A percentile compares a stretch with the other conserved stretches of the same genome.
Evolutionary conservation across 164 flowering plant genomes (phyloP).

Genomic region (Platanus orientalis): DNA sequence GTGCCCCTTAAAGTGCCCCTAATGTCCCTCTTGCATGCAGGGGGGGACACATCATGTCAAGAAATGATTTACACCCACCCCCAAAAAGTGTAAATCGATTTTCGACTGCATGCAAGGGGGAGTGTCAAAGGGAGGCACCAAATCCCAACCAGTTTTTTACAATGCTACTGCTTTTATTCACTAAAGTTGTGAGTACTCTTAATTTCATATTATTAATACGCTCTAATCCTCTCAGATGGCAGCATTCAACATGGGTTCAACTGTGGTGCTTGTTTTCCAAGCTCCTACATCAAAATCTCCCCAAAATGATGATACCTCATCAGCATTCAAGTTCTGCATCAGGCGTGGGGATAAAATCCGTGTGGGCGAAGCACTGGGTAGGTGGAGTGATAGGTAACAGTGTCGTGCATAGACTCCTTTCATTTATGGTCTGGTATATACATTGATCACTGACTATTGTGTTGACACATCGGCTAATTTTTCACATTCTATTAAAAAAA

Average conservation of each 20-base stretch:
- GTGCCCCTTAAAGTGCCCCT: too few relatives aligned
- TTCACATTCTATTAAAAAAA: too few relatives aligned
- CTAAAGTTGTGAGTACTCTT: neutral
- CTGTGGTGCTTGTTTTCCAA: slow-evolving; percentile 88
- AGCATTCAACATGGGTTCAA: slow-evolving; percentile 96
- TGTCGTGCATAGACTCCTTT: neutral
- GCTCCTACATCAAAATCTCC: slow-evolving; percentile 51
- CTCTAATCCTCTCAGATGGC: slow-evolving; percentile 50
- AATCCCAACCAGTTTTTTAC: too few relatives aligned
- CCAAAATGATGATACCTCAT: slow-evolving; percentile 22
- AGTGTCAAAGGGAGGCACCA: too few relatives aligned
- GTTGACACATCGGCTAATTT: too few relatives aligned
- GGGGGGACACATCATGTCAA: too few relatives aligned
- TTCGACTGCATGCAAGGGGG: too few relatives aligned
- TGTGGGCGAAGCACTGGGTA: slow-evolving; percentile 75
- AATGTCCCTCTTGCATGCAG: too few relatives aligned
- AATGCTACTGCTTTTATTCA: too few relatives aligned
- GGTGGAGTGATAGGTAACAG: slow-evolving; percentile 20
- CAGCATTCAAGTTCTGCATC: slow-evolving; percentile 60
- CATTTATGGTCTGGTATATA: neutral
- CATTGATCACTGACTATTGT: too few relatives aligned
- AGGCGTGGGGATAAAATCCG: slow-evolving; percentile 64
- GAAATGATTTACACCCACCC: too few relatives aligned
- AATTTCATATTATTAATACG: neutral
- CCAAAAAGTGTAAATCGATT: too few relatives aligned